These are phyloP conservation scores for Metroxylon sagu DNA, from an alignment of 176 grass and related monocot species.

Conservation along the genomic window DNA sequence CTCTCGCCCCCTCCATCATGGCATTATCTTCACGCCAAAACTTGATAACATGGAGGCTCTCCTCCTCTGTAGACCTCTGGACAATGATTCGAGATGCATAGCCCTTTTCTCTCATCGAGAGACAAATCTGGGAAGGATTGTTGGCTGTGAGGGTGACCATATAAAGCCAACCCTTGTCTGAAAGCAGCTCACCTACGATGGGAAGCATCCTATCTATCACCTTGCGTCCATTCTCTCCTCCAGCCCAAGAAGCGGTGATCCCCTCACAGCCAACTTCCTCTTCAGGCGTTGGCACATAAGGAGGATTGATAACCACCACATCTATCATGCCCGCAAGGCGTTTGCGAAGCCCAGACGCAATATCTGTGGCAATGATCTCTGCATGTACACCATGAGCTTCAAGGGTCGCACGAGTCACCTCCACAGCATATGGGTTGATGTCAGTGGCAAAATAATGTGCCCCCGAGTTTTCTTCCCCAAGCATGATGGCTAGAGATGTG, in stretches of 20 bases:
- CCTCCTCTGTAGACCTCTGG: constrained; percentile 92
- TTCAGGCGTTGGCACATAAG: constrained; percentile 87
- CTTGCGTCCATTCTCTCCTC: constrained; percentile 66
- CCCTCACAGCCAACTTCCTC: constrained; percentile 70
- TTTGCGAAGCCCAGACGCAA: constrained; percentile 72
- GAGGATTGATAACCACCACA: constrained; percentile 83
- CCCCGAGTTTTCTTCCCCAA: constrained; percentile 45
- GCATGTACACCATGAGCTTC: constrained; percentile 72
- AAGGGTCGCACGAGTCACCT: constrained; percentile 61
- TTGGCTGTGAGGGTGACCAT: constrained; percentile 87
- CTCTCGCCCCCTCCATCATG: constrained; percentile 4
- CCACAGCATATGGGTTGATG: constrained; percentile 64
- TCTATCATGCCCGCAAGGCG: constrained; percentile 57
- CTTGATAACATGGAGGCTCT: constrained; percentile 85
- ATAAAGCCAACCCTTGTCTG: constrained; percentile 66
- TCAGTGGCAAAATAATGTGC: constrained; percentile 86
- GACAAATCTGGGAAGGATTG: constrained; percentile 70
- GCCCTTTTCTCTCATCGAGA: constrained; percentile 68
- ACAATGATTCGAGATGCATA: constrained; percentile 69
- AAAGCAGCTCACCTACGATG: constrained; percentile 57
- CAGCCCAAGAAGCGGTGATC: constrained; percentile 90
- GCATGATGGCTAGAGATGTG: constrained; percentile 85
- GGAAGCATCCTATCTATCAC: constrained; percentile 85
- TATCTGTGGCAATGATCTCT: constrained; percentile 65
- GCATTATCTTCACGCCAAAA: constrained; percentile 50